These are phyloP conservation scores for Spencermartinsiella europaea DNA, from an alignment of 805 yeast species.

Conservation along the genomic window DNA sequence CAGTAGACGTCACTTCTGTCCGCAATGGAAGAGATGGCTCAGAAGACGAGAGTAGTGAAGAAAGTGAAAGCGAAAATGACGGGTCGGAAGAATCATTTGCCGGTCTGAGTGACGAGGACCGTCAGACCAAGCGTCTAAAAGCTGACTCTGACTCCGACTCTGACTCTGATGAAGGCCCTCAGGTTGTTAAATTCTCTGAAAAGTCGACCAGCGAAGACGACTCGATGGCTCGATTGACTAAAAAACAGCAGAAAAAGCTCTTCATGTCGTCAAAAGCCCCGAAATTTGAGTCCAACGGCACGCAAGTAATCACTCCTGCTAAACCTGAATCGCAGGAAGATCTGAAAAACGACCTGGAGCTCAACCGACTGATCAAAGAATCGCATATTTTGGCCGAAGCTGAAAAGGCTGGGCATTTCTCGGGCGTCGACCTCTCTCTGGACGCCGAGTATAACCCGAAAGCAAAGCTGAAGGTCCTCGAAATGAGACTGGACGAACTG, in stretches of 20 bases:
- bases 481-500: constrained; percentile 28
- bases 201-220: constrained; percentile 9
- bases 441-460: constrained; percentile 28
- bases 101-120: neutral
- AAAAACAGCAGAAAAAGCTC: constrained; percentile 24
- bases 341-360: constrained; percentile 59
- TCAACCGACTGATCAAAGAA: constrained; percentile 62
- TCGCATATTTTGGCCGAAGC: constrained; percentile 52
- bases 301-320: constrained; percentile 5
- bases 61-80: no score
- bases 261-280: constrained; percentile 32
- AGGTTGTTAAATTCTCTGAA: constrained; percentile 32
- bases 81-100: neutral
- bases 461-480: constrained; percentile 33
- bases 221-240: constrained; percentile 10
- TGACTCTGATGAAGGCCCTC: constrained; percentile 23
- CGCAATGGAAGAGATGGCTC: constrained; percentile 7
- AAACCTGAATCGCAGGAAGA: constrained; percentile 40
- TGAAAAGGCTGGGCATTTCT: constrained; percentile 20
- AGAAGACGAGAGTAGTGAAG: constrained; percentile 8
- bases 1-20: constrained; percentile 9
- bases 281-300: constrained; percentile 15
- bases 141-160: no score
- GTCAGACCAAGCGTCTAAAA: no score
- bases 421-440: constrained; percentile 33